Evolutionary conservation across 108 stramenopile genomes (phyloP), one percentile per base, ranked within the genome.

Genomic region (Nitzschia sp.): DNA sequence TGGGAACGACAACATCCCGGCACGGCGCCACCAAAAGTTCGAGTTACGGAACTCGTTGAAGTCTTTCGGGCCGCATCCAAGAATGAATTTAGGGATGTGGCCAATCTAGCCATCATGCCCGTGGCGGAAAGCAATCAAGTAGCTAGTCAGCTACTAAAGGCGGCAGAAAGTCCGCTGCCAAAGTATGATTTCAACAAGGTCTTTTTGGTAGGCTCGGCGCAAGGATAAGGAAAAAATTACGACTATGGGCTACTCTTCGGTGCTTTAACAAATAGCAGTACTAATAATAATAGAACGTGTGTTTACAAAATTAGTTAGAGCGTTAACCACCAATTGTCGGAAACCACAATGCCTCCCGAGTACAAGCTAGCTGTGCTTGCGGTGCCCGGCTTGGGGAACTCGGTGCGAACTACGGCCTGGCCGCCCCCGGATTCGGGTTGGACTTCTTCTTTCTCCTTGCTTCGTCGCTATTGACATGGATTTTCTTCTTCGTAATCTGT

Each of bases 111-210:
- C 3, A 67, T 74, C 23, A 46, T 66, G 47, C 65, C 73, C 2
- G 46, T 66, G 6, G 21, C 29, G 0, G 73, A 74, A 48, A 49
- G 62, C 0, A 58, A 65, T 25, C 45, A 66, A 27, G 58, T 54
- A 2, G 73, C 73, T 19, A 57, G 38, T 28, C 34, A 59, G n/a
- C 11, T 74, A 9, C 13, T 67, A 15, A 57, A 74, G 58, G 46
- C 64, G n/a, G 23, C 71, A 0, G 25, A 36, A 31, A 38, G 53
- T 21, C n/a, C 27, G 0, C n/a, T 56, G 19, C 38, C 62, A 17
- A 64, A 29, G 0, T 74, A 74, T 46, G 66, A 66, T 38, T 66
- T 74, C 32, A 54, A 74, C 48, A 59, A 74, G 58, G 65, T 48
- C 3, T 66, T 49, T 60, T 59, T 74, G 47, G 73, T 74, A 25